phyloP scores from a whole-genome alignment of 2,329 filamentous ascomycete species.

The Beauveria varroae region DNA sequence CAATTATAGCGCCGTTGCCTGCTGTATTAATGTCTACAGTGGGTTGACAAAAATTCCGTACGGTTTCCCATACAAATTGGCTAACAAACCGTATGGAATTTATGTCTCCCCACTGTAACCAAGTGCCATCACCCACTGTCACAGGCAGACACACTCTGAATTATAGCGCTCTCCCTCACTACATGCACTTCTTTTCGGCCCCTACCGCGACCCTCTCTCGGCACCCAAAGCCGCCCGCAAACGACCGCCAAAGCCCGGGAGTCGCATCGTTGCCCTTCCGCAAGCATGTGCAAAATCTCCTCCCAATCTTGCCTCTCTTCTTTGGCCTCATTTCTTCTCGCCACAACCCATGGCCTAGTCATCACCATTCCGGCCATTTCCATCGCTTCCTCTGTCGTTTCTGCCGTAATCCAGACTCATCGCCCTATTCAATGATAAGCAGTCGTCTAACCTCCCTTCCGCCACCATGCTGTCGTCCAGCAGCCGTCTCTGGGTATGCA shows the following conservation, averaged over 20 bases:
- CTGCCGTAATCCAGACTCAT: neutral
- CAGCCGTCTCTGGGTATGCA: slow-evolving; percentile 10
- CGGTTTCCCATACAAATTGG: too few species aligned
- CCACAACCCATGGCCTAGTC: neutral
- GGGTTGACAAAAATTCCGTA: too few species aligned
- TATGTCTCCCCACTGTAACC: too few species aligned
- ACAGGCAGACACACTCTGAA: neutral
- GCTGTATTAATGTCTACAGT: too few species aligned
- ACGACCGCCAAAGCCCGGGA: neutral
- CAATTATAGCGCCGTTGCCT: too few species aligned
- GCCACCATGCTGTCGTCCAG: slow-evolving; percentile 9
- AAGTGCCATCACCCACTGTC: too few species aligned
- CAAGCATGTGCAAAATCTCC: slow-evolving; percentile 11
- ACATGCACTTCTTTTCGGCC: neutral
- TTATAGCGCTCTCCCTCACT: neutral
- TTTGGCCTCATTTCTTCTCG: neutral
- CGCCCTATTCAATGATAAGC: slow-evolving; percentile 2
- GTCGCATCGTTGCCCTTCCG: neutral
- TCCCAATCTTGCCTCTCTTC: neutral
- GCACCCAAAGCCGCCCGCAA: neutral
- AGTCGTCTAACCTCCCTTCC: neutral
- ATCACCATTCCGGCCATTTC: neutral
- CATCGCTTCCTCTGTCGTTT: neutral
- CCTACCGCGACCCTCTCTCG: too few species aligned
- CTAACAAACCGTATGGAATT: too few species aligned